Evolutionary conservation across 2,329 filamentous ascomycete species (phyloP).

Genomic region (Aspergillus brasiliensis): DNA sequence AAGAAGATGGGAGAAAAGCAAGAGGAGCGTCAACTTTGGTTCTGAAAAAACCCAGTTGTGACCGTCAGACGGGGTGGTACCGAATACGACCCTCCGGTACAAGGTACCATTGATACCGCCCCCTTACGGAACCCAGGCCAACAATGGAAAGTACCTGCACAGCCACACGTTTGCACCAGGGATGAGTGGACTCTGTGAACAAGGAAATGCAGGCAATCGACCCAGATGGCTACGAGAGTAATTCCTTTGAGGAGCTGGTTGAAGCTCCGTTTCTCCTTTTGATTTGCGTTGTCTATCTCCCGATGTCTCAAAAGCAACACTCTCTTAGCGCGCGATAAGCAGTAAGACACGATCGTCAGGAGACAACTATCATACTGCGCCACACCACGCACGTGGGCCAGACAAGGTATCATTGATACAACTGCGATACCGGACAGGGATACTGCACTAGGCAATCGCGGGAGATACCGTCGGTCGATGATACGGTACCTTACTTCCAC

Average conservation of each 20-base stretch:
- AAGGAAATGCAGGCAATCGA: background rate
- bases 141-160: conserved; percentile 2
- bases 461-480: background rate
- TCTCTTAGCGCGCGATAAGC: background rate
- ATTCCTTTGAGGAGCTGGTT: background rate
- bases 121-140: background rate
- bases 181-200: background rate
- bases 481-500: conserved; percentile 1
- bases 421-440: background rate
- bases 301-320: background rate
- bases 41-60: conserved; percentile 6
- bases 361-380: conserved; percentile 8
- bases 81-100: conserved; percentile 9
- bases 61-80: conserved; percentile 9
- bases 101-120: background rate
- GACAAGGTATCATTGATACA: conserved; percentile 4
- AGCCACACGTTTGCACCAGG: conserved; percentile 8
- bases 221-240: background rate
- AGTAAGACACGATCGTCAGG: background rate
- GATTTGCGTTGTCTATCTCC: background rate
- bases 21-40: background rate
- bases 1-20: conserved; percentile 6
- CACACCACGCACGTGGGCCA: conserved; percentile 12
- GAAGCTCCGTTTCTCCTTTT: background rate
- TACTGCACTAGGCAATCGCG: background rate